A percentile compares a stretch with the other conserved stretches of the same genome.
Conservation (phyloP, 805 yeast species). For the Alloascoidea africana region DNA sequence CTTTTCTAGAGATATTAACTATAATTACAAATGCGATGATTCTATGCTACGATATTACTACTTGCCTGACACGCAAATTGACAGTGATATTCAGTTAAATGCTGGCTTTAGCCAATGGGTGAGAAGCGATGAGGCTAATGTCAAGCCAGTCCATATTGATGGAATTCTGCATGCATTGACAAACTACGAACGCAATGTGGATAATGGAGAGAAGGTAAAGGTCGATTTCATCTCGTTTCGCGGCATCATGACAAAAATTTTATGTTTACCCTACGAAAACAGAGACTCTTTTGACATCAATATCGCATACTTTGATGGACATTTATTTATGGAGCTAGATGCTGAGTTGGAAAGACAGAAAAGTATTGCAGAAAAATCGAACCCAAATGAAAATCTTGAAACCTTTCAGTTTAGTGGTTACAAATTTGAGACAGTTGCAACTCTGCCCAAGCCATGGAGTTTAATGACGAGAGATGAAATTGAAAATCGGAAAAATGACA, state of each 20-base stretch:
- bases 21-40: conserved; percentile 27
- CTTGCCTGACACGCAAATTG: conserved; percentile 59
- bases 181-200: conserved; percentile 32
- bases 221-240: conserved; percentile 71
- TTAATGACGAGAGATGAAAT: conserved; percentile 48
- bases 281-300: conserved; percentile 46
- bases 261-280: conserved; percentile 49
- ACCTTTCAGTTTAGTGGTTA: conserved; percentile 53
- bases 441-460: conserved; percentile 65
- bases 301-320: conserved; percentile 48
- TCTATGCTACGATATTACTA: conserved; percentile 57
- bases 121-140: conserved; percentile 30
- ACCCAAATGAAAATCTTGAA: conserved; percentile 17
- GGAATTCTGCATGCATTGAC: conserved; percentile 42
- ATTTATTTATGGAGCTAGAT: conserved; percentile 26
- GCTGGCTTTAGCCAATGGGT: conserved; percentile 49
- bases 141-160: conserved; percentile 39
- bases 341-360: conserved; percentile 13
- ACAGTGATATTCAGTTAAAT: conserved; percentile 43
- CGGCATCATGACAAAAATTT: conserved; percentile 64
- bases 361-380: conserved; percentile 15
- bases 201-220: conserved; percentile 27
- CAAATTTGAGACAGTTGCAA: conserved; percentile 72
- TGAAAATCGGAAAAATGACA: conserved; percentile 44
- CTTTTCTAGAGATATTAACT: conserved; percentile 45